Base-by-base conservation (phyloP, 2,329 filamentous ascomycete genomes). In the Elsinoe ampelina region DNA sequence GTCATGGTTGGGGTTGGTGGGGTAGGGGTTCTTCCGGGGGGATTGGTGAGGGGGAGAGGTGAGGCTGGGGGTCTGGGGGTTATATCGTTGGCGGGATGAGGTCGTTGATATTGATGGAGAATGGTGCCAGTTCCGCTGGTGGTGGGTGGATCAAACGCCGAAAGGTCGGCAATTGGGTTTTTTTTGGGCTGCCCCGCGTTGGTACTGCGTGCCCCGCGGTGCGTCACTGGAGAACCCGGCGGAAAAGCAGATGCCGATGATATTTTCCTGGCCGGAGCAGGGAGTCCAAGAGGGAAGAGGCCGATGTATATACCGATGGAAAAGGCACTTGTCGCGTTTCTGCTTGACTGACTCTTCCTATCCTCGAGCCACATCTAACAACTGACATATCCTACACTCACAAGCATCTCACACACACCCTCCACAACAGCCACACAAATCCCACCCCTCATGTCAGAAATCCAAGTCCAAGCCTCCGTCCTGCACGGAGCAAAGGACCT, bases 401-500 rank as follows among this genome's bases (percentile, higher is more conserved):
- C n/a, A n/a, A n/a, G n/a, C n/a, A n/a, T n/a, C n/a, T n/a, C n/a
- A n/a, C n/a, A n/a, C n/a, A n/a, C n/a, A n/a, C n/a, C n/a, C n/a
- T n/a, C n/a, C n/a, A n/a, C n/a, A n/a, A n/a, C n/a, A n/a, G n/a
- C n/a, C n/a, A n/a, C n/a, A n/a, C n/a, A n/a, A n/a, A n/a, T n/a
- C n/a, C n/a, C n/a, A n/a, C n/a, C n/a, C n/a, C n/a, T n/a, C n/a
- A 54, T 35, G 32, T 57, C 55, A 39, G 45, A 47, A 51, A 60
- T 62, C 62, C 68, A 70, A 66, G 75, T 74, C 65, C 74, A 67
- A 67, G 72, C 67, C 50, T 81, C 70, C n/a, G 80, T 84, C 57
- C 74, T 84, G 8, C 80, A 84, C 63, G 81, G 79, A 54, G 75
- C 79, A 26, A 81, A 81, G 69, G 80, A 84, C 63, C 72, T 84